Evolutionary conservation across 2,329 filamentous ascomycete genomes (phyloP).

Genomic region (Metarhizium album): DNA sequence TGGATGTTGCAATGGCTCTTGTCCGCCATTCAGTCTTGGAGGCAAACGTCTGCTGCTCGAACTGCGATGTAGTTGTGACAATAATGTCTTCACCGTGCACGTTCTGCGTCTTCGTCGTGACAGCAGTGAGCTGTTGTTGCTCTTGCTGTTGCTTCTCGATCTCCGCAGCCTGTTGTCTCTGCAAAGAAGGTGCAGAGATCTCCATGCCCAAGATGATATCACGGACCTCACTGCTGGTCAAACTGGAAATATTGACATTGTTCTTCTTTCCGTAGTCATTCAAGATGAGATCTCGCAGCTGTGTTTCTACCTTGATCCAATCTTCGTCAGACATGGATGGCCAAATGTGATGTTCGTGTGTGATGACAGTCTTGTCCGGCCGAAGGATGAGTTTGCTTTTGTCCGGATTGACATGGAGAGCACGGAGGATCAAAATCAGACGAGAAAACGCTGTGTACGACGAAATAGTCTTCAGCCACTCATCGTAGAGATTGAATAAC

Average conservation of each 20-base stretch:
- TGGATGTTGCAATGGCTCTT: conserved; percentile 89
- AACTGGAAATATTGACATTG: conserved; percentile 94
- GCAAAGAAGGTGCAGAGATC: conserved; percentile 94
- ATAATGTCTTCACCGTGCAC: conserved; percentile 96
- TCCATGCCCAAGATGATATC: conserved; percentile 99
- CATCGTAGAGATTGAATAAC: conserved; percentile 95
- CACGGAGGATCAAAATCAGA: conserved; percentile 83
- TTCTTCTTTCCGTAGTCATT: conserved; percentile 99
- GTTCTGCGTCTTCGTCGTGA: conserved; percentile 97
- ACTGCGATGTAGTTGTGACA: conserved; percentile 94
- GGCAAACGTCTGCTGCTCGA: conserved; percentile 93
- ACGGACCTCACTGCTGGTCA: conserved; percentile 93
- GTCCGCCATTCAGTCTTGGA: conserved; percentile 99
- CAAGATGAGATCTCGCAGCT: conserved; percentile 86
- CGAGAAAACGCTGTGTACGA: conserved; percentile 98
- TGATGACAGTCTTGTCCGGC: conserved; percentile 96
- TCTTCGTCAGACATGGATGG: conserved; percentile 88
- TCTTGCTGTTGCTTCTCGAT: conserved; percentile 99
- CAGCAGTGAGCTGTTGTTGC: conserved; percentile 89
- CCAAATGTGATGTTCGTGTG: conserved; percentile 98
- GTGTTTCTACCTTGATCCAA: conserved; percentile 99
- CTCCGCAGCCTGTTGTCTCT: conserved; percentile 94
- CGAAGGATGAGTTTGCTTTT: conserved; percentile 94
- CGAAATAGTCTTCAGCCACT: conserved; percentile 97
- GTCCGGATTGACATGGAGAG: conserved; percentile 93